Conservation (phyloP, 177 flowering plant species). For the Telopea speciosissima region DNA sequence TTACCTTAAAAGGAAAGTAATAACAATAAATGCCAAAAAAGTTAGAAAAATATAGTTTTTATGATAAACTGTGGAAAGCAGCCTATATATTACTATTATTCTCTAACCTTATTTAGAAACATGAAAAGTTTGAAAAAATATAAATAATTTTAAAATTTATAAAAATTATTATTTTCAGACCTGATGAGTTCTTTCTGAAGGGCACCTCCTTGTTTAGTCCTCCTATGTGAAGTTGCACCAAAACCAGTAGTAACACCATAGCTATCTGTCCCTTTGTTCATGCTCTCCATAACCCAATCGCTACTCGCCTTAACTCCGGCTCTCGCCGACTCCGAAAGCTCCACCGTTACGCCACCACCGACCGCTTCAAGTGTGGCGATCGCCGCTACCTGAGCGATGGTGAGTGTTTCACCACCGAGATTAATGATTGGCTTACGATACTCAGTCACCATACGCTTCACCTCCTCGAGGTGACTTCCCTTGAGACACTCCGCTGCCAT, state of each 20-base stretch:
- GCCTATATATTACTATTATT: too few species aligned
- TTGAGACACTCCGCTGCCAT: conserved; percentile 44
- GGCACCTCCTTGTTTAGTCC: conserved; percentile 62
- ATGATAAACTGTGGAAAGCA: too few species aligned
- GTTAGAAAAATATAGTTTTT: too few species aligned
- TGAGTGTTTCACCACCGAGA: conserved; percentile 50
- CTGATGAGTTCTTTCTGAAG: conserved; percentile 72
- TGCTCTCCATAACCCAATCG: conserved; percentile 69
- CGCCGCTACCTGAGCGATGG: conserved; percentile 55
- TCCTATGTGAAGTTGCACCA: conserved; percentile 65
- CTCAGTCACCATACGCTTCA: conserved; percentile 60
- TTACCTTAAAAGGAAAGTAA: too few species aligned
- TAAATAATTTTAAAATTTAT: too few species aligned
- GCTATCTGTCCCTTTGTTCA: conserved; percentile 59
- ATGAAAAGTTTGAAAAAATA: too few species aligned
- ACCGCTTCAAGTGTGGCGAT: conserved; percentile 25
- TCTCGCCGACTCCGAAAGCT: conserved; percentile 49
- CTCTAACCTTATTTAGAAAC: too few species aligned
- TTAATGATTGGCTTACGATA: conserved; percentile 38
- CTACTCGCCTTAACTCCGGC: conserved; percentile 61
- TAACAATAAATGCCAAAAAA: too few species aligned
- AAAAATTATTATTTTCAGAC: conserved; percentile 14
- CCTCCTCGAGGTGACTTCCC: conserved; percentile 66
- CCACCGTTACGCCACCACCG: conserved; percentile 30
- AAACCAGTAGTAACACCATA: conserved; percentile 78